Evolutionary conservation across 176 grass and related monocot species (phyloP), one percentile per base, ranked within the genome.

Genomic region (Avena insularis): DNA sequence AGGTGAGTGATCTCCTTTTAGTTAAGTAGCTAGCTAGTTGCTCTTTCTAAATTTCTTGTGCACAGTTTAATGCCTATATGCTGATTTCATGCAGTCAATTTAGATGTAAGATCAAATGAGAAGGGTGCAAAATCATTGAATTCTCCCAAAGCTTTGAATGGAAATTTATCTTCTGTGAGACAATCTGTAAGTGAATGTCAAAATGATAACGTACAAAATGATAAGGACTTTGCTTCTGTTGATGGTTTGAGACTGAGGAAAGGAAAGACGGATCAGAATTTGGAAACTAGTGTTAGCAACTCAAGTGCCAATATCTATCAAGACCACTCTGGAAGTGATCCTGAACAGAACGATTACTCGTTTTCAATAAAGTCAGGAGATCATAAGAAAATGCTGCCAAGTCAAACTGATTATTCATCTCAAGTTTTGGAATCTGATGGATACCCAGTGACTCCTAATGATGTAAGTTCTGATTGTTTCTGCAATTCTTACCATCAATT

Each of bases 161-260:
- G 47, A 19, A 91, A 88, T 82, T 91, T 88, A 10, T 31, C 75
- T 66, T 86, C 90, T 82, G 69, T 54, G 48, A 70, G 78, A 77
- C 87, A 90, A 71, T 86, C 53, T 83, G 82, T 66, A 45, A 69
- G 31, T 88, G 68, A 29, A 51, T 57, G 36, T 79, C 91, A 88
- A 74, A 89, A 88, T 36, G 53, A 86, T 89, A 64, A 31, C 17
- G 8, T 83, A 60, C 29, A 61, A 15, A 87, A 76, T 55, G 86
- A 83, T 88, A 87, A 57, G 17, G 75, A 88, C 71, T 58, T 77
- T 35, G 58, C 63, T 83, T 48, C 80, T 71, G 66, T 71, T 83
- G 83, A 77, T 90, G 92, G 92, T 87, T 93, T 93, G 83, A 93
- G 92, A 89, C 89, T 67, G 38, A 91, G 85, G 69, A 96, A 99